Conservation (phyloP, 371 early-diverging fungal genomes). For the Saksenaea vasiformis region DNA sequence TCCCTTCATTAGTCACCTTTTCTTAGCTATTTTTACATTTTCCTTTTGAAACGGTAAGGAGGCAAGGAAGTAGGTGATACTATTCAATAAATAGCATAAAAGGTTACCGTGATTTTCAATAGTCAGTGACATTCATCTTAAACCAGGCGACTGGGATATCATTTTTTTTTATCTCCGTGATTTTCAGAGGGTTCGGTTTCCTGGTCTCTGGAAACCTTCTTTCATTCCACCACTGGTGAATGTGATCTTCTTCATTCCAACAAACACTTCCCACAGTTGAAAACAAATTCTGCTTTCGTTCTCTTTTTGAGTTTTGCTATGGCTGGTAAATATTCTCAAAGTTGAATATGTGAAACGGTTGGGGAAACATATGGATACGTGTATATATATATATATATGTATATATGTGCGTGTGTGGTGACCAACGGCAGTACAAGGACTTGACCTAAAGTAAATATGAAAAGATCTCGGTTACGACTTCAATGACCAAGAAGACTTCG, state of each 20-base stretch:
- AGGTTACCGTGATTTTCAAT: no score
- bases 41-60: no score
- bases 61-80: no score
- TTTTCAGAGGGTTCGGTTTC: background rate
- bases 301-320: background rate
- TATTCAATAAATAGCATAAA: no score
- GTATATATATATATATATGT: background rate
- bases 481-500: constrained; percentile 36
- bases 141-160: background rate
- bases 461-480: constrained; percentile 54
- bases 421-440: background rate
- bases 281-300: background rate
- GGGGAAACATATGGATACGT: background rate
- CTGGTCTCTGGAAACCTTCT: background rate
- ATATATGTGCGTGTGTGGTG: no score
- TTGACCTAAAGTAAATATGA: background rate
- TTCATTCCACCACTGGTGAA: constrained; percentile 4
- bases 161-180: background rate
- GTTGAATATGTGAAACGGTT: background rate
- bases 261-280: background rate
- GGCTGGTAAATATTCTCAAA: background rate
- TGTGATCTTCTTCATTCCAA: background rate
- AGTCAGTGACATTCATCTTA: background rate
- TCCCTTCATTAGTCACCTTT: no score
- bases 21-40: no score